These are phyloP conservation scores for Reutealis trisperma DNA, from an alignment of 345 rosid genomes.

Conservation along the genomic window DNA sequence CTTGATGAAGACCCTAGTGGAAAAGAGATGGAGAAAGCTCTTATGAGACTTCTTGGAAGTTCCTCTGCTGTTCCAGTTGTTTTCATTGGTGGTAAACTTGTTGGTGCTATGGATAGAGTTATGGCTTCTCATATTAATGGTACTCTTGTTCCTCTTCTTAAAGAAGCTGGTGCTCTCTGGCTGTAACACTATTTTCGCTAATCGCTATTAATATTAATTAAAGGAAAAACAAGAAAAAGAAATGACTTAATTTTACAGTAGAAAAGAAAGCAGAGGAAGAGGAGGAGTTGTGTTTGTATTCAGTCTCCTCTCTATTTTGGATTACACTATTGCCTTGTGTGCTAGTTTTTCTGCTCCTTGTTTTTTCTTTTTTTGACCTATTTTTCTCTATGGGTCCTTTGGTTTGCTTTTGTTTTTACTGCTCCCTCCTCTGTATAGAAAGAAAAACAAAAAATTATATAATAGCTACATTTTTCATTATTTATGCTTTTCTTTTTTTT, in stretches of 20 bases:
- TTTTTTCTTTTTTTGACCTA: not conserved
- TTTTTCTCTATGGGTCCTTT: slow-evolving; percentile 7
- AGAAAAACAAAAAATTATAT: not conserved
- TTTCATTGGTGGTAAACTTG: slow-evolving; percentile 87
- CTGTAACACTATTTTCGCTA: slow-evolving; percentile 33
- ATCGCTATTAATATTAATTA: not conserved
- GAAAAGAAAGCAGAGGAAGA: slow-evolving; percentile 33
- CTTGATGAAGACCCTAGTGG: slow-evolving; percentile 81
- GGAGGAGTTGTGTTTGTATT: slow-evolving; percentile 27
- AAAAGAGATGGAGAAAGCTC: slow-evolving; percentile 65
- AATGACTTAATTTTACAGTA: slow-evolving; percentile 3
- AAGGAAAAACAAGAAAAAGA: not conserved
- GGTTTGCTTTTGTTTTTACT: slow-evolving; percentile 26
- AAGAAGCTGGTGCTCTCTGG: slow-evolving; percentile 94
- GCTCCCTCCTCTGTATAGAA: slow-evolving; percentile 53
- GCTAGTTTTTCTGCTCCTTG: not conserved
- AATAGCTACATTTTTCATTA: not conserved
- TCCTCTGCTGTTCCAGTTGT: slow-evolving; percentile 88
- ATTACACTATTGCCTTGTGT: slow-evolving; percentile 11
- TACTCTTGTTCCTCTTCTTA: slow-evolving; percentile 89
- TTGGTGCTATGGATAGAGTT: slow-evolving; percentile 88
- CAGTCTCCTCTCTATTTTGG: slow-evolving; percentile 34
- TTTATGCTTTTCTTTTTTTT: no score
- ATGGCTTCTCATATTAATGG: slow-evolving; percentile 96
- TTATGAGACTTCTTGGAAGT: slow-evolving; percentile 53